A percentile compares a stretch with the other conserved stretches of the same genome.
Conservation (phyloP, 192 early-diverging fungal genomes). For the Coemansia reversa region DNA sequence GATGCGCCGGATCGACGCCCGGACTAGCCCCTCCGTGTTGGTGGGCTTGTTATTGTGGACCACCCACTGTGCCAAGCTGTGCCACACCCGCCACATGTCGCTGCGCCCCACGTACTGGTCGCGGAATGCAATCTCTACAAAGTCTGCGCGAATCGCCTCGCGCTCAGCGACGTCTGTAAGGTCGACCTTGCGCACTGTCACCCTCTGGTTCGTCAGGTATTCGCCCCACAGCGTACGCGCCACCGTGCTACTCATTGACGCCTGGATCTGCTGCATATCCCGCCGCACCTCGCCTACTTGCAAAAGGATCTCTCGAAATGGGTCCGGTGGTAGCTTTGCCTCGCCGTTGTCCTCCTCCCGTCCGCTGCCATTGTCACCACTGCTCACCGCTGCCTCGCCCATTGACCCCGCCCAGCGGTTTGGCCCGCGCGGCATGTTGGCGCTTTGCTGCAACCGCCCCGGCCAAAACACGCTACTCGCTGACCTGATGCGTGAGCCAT, state of each 20-base stretch:
- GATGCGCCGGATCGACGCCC: slow-evolving; percentile 80
- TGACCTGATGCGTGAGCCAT: background rate
- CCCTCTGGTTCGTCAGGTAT: slow-evolving; percentile 34
- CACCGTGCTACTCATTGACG: slow-evolving; percentile 25
- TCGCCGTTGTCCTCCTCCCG: background rate
- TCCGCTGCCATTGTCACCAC: slow-evolving; percentile 9
- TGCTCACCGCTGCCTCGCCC: slow-evolving; percentile 9
- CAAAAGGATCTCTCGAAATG: slow-evolving; percentile 37
- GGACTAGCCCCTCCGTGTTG: slow-evolving; percentile 65
- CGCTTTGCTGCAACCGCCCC: slow-evolving; percentile 1
- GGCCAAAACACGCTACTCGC: background rate
- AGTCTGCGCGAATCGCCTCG: slow-evolving; percentile 66
- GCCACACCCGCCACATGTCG: slow-evolving; percentile 92
- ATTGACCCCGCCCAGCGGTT: slow-evolving; percentile 5
- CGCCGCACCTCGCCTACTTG: slow-evolving; percentile 48
- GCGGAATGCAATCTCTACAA: slow-evolving; percentile 82
- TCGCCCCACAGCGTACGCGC: slow-evolving; percentile 49
- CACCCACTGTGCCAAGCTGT: slow-evolving; percentile 63
- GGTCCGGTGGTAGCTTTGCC: slow-evolving; percentile 17
- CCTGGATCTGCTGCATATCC: slow-evolving; percentile 41
- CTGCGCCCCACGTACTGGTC: slow-evolving; percentile 90
- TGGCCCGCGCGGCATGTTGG: slow-evolving; percentile 6
- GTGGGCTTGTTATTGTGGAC: slow-evolving; percentile 80
- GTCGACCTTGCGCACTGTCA: slow-evolving; percentile 63
- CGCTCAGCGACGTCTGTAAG: slow-evolving; percentile 24